Percentiles rank a stretch among this genome's conserved stretches.
These are phyloP conservation scores for Didymella arachidicola DNA, from an alignment of 2,329 filamentous ascomycete species.

Conservation along the genomic window DNA sequence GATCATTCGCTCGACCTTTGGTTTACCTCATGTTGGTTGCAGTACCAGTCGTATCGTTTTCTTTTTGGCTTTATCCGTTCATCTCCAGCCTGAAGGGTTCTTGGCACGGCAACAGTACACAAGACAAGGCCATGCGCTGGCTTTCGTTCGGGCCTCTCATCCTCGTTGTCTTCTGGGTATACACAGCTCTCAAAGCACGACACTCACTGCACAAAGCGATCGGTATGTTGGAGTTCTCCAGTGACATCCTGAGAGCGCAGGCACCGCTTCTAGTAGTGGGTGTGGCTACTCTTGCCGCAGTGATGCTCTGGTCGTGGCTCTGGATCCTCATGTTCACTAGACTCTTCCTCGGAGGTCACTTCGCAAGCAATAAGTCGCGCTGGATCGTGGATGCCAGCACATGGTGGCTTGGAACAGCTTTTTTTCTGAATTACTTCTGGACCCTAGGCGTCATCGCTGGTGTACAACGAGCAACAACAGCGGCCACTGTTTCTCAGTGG, in stretches of 20 bases:
- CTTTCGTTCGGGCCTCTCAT: conserved; percentile 78
- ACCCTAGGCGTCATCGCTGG: conserved; percentile 86
- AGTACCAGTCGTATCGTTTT: conserved; percentile 84
- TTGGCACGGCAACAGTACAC: conserved; percentile 77
- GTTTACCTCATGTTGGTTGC: conserved; percentile 82
- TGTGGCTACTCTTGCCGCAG: conserved; percentile 74
- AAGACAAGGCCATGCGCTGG: conserved; percentile 91
- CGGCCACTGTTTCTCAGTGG: conserved; percentile 97
- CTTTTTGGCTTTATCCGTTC: conserved; percentile 90
- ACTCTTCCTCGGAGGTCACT: conserved; percentile 91
- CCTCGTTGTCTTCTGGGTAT: conserved; percentile 80
- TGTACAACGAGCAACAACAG: conserved; percentile 88
- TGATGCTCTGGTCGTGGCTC: conserved; percentile 91
- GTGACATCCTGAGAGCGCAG: conserved; percentile 84
- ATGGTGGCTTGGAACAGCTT: conserved; percentile 95
- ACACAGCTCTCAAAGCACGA: conserved; percentile 81
- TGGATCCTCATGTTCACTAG: conserved; percentile 98
- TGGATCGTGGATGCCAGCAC: conserved; percentile 88
- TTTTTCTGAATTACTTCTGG: conserved; percentile 95
- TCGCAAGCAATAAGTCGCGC: conserved; percentile 61
- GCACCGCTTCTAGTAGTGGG: conserved; percentile 85
- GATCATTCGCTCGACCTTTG: conserved; percentile 86
- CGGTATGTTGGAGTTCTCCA: conserved; percentile 89
- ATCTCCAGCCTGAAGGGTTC: conserved; percentile 85
- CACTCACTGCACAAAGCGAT: conserved; percentile 83